Evolutionary conservation across 139 green algal species (phyloP).

Genomic region (Tetradesmus obliquus): DNA sequence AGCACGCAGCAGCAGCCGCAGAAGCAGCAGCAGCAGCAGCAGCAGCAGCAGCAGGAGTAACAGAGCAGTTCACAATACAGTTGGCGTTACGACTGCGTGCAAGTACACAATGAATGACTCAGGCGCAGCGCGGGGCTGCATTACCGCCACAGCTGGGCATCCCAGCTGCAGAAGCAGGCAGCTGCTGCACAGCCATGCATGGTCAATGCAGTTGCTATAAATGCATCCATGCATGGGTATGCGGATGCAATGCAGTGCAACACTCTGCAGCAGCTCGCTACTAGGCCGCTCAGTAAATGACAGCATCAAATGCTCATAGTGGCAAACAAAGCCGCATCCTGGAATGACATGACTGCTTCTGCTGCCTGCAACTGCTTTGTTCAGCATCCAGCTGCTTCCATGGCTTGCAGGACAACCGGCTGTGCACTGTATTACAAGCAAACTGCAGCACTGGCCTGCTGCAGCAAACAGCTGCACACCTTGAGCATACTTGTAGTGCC

Average conservation of each 20-base stretch:
- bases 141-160: background rate
- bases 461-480: background rate
- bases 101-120: background rate
- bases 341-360: too few species aligned
- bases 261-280: too few species aligned
- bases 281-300: too few species aligned
- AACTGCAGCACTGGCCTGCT: background rate
- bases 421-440: background rate
- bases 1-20: background rate
- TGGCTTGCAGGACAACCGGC: background rate
- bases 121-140: background rate
- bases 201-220: background rate
- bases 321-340: background rate
- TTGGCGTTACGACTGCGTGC: too few species aligned
- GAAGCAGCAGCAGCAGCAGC: too few species aligned
- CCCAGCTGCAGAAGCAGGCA: too few species aligned
- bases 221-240: background rate
- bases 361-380: background rate
- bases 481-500: conserved; percentile 20
- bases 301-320: too few species aligned
- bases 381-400: background rate
- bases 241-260: background rate
- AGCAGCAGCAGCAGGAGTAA: too few species aligned
- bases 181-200: too few species aligned
- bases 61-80: too few species aligned